Percentiles rank a stretch among this genome's conserved stretches.
phyloP scores from a whole-genome alignment of 495 filamentous ascomycete genomes.

The Neurospora sp. region DNA sequence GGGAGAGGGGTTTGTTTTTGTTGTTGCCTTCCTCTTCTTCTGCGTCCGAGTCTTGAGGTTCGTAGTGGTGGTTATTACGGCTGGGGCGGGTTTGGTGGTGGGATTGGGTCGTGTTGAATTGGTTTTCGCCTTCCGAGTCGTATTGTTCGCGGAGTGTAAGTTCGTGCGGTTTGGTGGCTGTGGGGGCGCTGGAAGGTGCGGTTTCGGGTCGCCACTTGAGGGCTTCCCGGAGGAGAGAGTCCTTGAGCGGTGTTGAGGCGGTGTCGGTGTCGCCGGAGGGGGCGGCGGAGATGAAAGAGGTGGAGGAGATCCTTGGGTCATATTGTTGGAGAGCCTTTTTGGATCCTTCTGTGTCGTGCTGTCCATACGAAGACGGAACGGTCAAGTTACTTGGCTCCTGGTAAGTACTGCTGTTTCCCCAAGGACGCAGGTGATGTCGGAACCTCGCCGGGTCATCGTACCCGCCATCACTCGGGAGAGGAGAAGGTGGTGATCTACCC shows the following conservation, averaged over 20 bases:
- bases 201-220: background rate
- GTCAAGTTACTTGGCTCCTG: background rate
- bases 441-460: conserved; percentile 13
- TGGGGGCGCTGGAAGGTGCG: background rate
- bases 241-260: background rate
- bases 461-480: conserved; percentile 29
- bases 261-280: background rate
- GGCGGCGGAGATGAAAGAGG: background rate
- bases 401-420: conserved; percentile 5
- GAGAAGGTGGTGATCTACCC: conserved; percentile 37
- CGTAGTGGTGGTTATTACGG: background rate
- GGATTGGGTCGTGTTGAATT: background rate
- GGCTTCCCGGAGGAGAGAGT: background rate
- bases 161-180: background rate
- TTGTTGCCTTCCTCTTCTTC: background rate
- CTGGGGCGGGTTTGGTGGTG: background rate
- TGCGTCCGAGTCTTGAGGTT: background rate
- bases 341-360: background rate
- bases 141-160: background rate
- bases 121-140: background rate
- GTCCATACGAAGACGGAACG: background rate
- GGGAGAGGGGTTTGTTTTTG: background rate
- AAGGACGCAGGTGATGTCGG: conserved; percentile 13
- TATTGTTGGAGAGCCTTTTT: background rate
- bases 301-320: background rate